Evolutionary conservation across 2,329 filamentous ascomycete genomes (phyloP), one percentile per base, ranked within the genome.

Genomic region (Diaporthe sp.): DNA sequence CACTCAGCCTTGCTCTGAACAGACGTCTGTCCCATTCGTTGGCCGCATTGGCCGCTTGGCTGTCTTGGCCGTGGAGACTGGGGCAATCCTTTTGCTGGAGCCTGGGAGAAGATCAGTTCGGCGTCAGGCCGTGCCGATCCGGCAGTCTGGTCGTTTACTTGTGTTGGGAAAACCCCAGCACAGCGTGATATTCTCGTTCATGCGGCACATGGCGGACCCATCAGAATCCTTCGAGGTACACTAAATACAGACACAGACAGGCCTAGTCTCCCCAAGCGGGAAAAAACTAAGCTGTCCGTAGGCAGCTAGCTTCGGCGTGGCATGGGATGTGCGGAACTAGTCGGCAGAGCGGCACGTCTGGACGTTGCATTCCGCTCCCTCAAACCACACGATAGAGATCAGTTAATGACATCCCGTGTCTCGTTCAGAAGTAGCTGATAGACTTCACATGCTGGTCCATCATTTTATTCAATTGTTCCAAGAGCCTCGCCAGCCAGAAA

Each of bases 21-120:
- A 53, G 47, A 37, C 17, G 34, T 15, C 31, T 53, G 28, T 39
- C 28, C 25, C 47, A 53, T 53, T 39, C 47, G 28, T 42, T 28
- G 65, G 47, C 65, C 65, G 65, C 39, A 12, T 68, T 67, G 63
- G 63, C 47, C 13, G 22, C 44, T 68, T 68, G 44, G 63, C 63
- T 28, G 47, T 53, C 63, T 70, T 55, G 49, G 65, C 65, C 17
- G 65, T 70, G 47, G n/a, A 51, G 37, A 55, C 47, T 28, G 2
- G 34, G 49, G 12, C 47, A 39, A 70, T 70, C 34, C 49, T 70
- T 42, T 20, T 61, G 34, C 12, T 22, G 63, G 47, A 9, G 31
- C 47, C 47, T 68, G 31, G 47, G 31, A 3, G 65, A 70, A 17
- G n/a, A 61, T n/a, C 25, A 65, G 22, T 34, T n/a, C 42, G 34